phyloP scores from a whole-genome alignment of 176 grass and related monocot genomes.

The Microstegium vimineum region DNA sequence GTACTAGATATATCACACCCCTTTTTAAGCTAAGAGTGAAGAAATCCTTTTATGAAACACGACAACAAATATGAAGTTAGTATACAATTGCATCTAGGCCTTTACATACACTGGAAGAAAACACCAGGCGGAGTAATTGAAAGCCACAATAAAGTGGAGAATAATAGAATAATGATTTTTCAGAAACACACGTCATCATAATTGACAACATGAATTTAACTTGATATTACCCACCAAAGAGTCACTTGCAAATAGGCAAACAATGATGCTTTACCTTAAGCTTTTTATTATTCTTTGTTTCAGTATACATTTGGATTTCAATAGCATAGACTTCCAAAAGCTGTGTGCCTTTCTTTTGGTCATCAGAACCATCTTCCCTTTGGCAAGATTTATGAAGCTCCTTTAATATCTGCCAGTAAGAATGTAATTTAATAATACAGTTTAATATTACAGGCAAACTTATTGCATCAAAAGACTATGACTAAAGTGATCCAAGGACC shows the following conservation, averaged over 20 bases:
- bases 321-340: slow-evolving; percentile 99
- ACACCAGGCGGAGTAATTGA: not conserved
- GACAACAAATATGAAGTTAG: not conserved
- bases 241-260: not conserved
- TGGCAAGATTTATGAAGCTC: slow-evolving; percentile 95
- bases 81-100: not conserved
- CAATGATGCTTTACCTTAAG: slow-evolving; percentile 57
- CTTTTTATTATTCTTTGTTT: slow-evolving; percentile 99
- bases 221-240: not conserved
- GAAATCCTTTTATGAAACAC: not conserved
- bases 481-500: slow-evolving; percentile 39
- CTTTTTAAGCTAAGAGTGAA: not conserved
- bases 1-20: not conserved
- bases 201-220: not conserved
- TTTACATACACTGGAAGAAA: not conserved
- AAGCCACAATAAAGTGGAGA: not conserved
- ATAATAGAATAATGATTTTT: not conserved
- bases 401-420: slow-evolving; percentile 59
- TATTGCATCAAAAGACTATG: not conserved
- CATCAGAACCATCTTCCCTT: slow-evolving; percentile 96
- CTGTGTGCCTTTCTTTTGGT: slow-evolving; percentile 99
- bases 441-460: not conserved
- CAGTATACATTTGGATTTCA: slow-evolving; percentile 99
- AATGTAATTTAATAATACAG: not conserved
- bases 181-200: not conserved